These are phyloP conservation scores for Cudoniella acicularis DNA, from an alignment of 495 filamentous ascomycete species.

Conservation along the genomic window DNA sequence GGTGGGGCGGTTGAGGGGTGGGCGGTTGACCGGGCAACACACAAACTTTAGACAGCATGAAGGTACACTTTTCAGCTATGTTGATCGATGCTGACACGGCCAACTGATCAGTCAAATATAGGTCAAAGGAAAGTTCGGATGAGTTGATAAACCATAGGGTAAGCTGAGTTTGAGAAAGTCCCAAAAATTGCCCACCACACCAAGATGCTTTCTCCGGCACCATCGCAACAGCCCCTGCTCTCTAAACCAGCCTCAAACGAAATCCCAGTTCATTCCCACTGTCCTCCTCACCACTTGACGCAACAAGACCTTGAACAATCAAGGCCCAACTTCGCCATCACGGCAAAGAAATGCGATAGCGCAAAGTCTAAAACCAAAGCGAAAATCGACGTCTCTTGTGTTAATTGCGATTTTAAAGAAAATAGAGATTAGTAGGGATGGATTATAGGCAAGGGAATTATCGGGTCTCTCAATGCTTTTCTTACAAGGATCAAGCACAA, in stretches of 20 bases:
- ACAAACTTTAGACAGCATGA: conserved; percentile 4
- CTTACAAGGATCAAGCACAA: not conserved
- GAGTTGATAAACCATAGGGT: not conserved
- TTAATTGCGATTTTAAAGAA: conserved; percentile 4
- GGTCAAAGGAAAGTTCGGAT: not conserved
- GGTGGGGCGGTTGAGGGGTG: too few species aligned
- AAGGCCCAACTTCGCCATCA: not conserved
- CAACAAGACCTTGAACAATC: conserved; percentile 2
- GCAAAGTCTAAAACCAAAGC: conserved; percentile 2
- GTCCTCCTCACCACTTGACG: not conserved
- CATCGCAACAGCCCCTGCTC: conserved; percentile 1
- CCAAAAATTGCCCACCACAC: not conserved
- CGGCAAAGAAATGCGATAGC: conserved; percentile 1
- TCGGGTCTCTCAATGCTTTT: not conserved
- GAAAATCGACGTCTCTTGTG: conserved; percentile 3
- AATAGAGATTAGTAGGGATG: conserved; percentile 1
- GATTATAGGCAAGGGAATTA: not conserved
- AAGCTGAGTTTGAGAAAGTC: conserved; percentile 8
- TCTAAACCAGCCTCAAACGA: conserved; percentile 1
- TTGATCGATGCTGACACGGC: not conserved
- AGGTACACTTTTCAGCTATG: not conserved
- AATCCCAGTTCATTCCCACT: not conserved
- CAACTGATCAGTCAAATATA: not conserved
- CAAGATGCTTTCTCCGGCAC: conserved; percentile 6
- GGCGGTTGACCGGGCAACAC: too few species aligned